These are phyloP conservation scores for Coemansia sp. DNA, from an alignment of 192 early-diverging fungal species.

Conservation along the genomic window DNA sequence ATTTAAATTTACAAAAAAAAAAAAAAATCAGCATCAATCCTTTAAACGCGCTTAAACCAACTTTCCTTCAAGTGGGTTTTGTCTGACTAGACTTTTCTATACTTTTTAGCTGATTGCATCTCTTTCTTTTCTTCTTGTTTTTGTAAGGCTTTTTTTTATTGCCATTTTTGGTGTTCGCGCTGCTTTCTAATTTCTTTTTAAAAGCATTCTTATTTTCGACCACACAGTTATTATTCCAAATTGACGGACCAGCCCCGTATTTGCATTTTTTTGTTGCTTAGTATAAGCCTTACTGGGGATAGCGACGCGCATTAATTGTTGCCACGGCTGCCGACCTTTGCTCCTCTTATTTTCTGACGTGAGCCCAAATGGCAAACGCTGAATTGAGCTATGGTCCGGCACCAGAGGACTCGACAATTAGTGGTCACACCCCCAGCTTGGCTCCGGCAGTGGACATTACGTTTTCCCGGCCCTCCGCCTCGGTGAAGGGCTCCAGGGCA, in stretches of 20 bases:
- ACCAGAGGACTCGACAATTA: slow-evolving; percentile 28
- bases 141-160: no score
- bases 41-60: no score
- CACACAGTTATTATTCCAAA: no score
- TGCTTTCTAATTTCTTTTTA: no score
- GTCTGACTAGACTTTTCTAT: no score
- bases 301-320: not conserved
- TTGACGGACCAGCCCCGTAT: not conserved
- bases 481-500: slow-evolving; percentile 35
- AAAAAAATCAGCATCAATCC: no score
- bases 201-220: no score
- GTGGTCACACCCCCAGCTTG: slow-evolving; percentile 41
- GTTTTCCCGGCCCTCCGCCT: slow-evolving; percentile 44
- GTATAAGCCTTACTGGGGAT: not conserved
- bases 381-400: slow-evolving; percentile 20
- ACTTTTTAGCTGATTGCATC: no score
- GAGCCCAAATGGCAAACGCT: slow-evolving; percentile 25
- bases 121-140: no score
- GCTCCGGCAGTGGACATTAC: slow-evolving; percentile 55
- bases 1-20: no score
- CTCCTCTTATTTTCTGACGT: not conserved
- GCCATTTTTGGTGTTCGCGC: no score
- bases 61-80: no score
- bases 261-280: not conserved
- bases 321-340: slow-evolving; percentile 3